phyloP scores from a whole-genome alignment of 768 basidiomycete genomes.

The Paxillus ammoniavirescens region DNA sequence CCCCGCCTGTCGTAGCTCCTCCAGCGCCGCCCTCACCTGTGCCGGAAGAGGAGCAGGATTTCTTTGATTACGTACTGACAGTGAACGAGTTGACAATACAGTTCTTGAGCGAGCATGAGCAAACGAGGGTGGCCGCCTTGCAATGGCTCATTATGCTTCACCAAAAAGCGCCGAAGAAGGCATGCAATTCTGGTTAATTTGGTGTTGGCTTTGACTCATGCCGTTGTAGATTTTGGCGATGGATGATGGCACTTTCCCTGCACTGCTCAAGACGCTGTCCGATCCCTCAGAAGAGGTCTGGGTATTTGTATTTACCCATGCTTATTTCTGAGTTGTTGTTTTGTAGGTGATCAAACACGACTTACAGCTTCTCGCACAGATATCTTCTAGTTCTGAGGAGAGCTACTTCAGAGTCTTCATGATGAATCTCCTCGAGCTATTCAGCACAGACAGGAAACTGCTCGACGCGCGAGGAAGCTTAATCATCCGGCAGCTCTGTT shows the following conservation, averaged over 20 bases:
- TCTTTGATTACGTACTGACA: conserved; percentile 89
- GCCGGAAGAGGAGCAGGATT: conserved; percentile 55
- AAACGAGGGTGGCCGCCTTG: conserved; percentile 91
- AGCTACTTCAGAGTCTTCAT: conserved; percentile 95
- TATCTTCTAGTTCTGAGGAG: conserved; percentile 93
- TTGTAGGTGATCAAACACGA: conserved; percentile 92
- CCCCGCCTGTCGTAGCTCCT: conserved; percentile 31
- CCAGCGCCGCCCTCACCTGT: conserved; percentile 29
- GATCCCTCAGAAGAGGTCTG: conserved; percentile 92
- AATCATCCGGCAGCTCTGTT: conserved; percentile 92
- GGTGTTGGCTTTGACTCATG: not conserved
- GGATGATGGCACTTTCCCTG: conserved; percentile 97
- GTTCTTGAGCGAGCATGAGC: conserved; percentile 94
- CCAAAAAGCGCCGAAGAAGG: conserved; percentile 96
- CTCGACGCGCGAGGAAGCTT: conserved; percentile 91
- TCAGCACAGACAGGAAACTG: conserved; percentile 89
- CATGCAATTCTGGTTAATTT: conserved; percentile 22
- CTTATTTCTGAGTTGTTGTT: not conserved
- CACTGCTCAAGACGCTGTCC: conserved; percentile 90
- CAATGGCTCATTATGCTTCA: conserved; percentile 99
- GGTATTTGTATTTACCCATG: not conserved
- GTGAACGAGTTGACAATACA: conserved; percentile 92
- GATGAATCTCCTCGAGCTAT: conserved; percentile 90
- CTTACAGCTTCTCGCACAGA: conserved; percentile 92
- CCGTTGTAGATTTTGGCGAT: conserved; percentile 78